phyloP scores from a whole-genome alignment of 148 eudicot genomes.

The Persicaria tinctoria region DNA sequence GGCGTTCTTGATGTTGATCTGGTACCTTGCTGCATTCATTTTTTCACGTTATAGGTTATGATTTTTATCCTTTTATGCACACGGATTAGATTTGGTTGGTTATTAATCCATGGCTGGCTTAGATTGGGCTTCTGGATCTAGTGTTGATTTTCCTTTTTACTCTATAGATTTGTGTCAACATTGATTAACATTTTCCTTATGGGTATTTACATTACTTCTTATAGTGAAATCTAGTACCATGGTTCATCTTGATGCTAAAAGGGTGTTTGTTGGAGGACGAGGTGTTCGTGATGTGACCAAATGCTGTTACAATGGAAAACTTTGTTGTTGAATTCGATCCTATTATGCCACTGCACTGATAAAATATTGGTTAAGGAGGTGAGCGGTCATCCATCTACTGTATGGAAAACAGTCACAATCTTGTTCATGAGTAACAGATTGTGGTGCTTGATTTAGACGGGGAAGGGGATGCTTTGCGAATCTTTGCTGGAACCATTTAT shows the following conservation, averaged over 20 bases:
- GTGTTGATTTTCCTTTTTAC: neutral
- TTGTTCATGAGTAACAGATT: neutral
- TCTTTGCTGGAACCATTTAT: neutral
- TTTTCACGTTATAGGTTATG: neutral
- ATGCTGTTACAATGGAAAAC: neutral
- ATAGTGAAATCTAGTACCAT: neutral
- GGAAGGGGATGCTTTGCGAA: neutral
- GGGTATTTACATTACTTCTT: neutral
- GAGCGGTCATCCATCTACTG: neutral
- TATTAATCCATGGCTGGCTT: neutral
- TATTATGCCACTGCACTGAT: neutral
- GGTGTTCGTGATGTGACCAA: neutral
- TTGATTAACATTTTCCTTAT: neutral
- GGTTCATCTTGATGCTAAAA: neutral
- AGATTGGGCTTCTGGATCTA: neutral
- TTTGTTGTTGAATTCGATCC: neutral
- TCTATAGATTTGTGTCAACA: neutral
- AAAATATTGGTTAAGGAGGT: neutral
- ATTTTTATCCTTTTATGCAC: neutral
- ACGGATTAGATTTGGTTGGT: neutral
- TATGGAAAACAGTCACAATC: neutral
- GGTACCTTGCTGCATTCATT: slow-evolving; percentile 16
- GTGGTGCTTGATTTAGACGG: neutral
- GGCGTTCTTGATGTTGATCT: slow-evolving; percentile 13
- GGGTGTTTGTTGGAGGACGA: neutral